Evolutionary conservation across 2,329 filamentous ascomycete species (phyloP).

Genomic region (Orbilia quercus): DNA sequence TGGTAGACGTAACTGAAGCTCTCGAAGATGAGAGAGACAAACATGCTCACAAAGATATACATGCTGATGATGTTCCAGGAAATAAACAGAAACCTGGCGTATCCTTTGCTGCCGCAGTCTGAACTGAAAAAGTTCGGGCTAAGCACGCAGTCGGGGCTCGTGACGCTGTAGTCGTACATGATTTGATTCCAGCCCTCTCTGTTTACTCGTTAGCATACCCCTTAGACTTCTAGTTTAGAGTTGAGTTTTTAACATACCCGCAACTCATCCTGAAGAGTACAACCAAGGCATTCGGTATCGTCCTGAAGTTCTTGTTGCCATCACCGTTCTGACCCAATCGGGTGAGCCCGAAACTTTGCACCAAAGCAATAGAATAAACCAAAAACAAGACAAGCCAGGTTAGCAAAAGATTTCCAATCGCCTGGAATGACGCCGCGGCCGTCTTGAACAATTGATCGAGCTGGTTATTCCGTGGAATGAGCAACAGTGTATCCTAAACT

Average conservation of each 20-base stretch:
- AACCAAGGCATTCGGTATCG: slow-evolving; percentile 91
- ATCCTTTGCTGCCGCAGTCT: slow-evolving; percentile 90
- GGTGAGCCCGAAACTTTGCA: slow-evolving; percentile 93
- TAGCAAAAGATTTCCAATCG: slow-evolving; percentile 89
- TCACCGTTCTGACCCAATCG: slow-evolving; percentile 80
- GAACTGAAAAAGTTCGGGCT: slow-evolving; percentile 79
- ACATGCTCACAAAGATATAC: slow-evolving; percentile 99
- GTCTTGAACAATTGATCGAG: slow-evolving; percentile 99
- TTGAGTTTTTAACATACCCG: slow-evolving; percentile 62
- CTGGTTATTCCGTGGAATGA: slow-evolving; percentile 96
- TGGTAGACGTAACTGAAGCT: slow-evolving; percentile 99
- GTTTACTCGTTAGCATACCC: slow-evolving; percentile 35
- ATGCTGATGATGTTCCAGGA: slow-evolving; percentile 99
- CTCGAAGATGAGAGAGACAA: slow-evolving; percentile 98
- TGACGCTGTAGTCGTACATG: slow-evolving; percentile 93
- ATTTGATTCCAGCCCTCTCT: slow-evolving; percentile 94
- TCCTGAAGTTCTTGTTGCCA: slow-evolving; percentile 89
- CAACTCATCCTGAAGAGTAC: slow-evolving; percentile 91
- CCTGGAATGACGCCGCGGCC: slow-evolving; percentile 88
- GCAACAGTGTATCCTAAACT: slow-evolving; percentile 60
- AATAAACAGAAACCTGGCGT: slow-evolving; percentile 90
- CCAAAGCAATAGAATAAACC: slow-evolving; percentile 94
- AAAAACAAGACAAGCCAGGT: slow-evolving; percentile 98
- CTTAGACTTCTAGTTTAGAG: too few relatives aligned
- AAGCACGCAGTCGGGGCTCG: slow-evolving; percentile 81